Base-by-base conservation (phyloP, 441 rosid species). In the Pelargonium cotyledonis region DNA sequence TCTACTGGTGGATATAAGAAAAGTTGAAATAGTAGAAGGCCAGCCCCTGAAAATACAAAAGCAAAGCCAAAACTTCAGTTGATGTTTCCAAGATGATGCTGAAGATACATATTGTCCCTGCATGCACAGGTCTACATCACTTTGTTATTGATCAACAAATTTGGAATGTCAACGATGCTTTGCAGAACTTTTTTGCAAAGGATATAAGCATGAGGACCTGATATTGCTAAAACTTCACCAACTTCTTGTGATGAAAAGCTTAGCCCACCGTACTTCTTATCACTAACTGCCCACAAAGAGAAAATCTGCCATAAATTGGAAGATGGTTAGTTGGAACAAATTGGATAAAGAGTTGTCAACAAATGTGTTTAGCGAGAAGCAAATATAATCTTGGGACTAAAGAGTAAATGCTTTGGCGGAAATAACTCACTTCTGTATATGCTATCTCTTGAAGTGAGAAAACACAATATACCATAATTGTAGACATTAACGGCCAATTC, bases 381-480 rank as follows among this genome's bases (percentile, higher is more conserved):
- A 11, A 47, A 11, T 47, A 46, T 46, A 46, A 12, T 46, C 14
- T 8, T 46, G 51, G 51, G 58, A 51, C 18, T 51, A 14, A 1
- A 18, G 6, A 51, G n/a, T n/a, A 12, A 51, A 38, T 38, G 41
- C 41, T 6, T 38, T 38, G 41, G 57, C 0, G 57, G 16, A 49
- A n/a, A 26, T 64, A 66, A 75, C 76, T 76, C 73, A 85, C 92
- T 82, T 87, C 89, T 10, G 78, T 60, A 68, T 87, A 87, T 67
- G 87, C 92, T 38, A 87, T 83, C 80, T 87, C 89, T 68, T 87
- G 88, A 53, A 85, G 85, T 12, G 89, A 85, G 71, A 85, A 87
- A 64, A 87, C 80, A 46, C 88, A 87, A 69, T 87, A 85, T 6
- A 84, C 85, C 7, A 79, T 67, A 74, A 85, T 80, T 16, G 76